A percentile compares a stretch with the other conserved stretches of the same genome.
Evolutionary conservation across 192 early-diverging fungal genomes (phyloP).

Genomic region (Funneliformis mosseae): DNA sequence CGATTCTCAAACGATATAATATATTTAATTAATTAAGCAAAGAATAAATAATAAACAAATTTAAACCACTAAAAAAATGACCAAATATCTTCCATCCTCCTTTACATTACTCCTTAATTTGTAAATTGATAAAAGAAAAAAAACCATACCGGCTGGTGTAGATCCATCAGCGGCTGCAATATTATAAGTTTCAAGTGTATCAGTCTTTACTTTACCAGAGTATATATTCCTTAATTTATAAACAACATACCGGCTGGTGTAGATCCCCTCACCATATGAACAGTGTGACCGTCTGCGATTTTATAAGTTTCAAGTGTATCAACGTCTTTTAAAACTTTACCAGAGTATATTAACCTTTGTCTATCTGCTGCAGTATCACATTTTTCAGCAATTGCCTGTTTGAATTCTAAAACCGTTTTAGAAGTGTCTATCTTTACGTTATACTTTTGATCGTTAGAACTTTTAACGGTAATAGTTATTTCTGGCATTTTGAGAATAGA

Average conservation of each 20-base stretch:
- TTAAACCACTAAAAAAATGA: too few relatives aligned
- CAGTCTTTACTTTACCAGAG: too few relatives aligned
- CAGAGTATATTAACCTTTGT: conserved; percentile 92
- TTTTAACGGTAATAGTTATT: conserved; percentile 75
- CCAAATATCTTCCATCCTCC: too few relatives aligned
- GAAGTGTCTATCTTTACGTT: conserved; percentile 59
- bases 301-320: conserved; percentile 81
- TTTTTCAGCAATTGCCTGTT: conserved; percentile 69
- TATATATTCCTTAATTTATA: too few relatives aligned
- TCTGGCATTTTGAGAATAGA: conserved; percentile 20
- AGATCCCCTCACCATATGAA: conserved; percentile 87
- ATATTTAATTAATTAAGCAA: too few relatives aligned
- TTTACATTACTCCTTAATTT: too few relatives aligned
- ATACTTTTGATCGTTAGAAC: conserved; percentile 73
- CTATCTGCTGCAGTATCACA: conserved; percentile 64
- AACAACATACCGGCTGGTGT: conserved; percentile 42
- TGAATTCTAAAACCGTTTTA: conserved; percentile 73
- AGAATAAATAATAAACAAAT: too few relatives aligned
- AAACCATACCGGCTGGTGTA: too few relatives aligned
- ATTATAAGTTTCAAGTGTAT: too few relatives aligned
- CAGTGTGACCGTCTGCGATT: conserved; percentile 81
- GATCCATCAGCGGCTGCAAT: too few relatives aligned
- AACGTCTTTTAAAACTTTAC: conserved; percentile 90
- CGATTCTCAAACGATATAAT: too few relatives aligned
- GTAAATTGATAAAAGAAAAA: too few relatives aligned